Evolutionary conservation across 331 rosid genomes (phyloP).

Genomic region (Malus hybrid): DNA sequence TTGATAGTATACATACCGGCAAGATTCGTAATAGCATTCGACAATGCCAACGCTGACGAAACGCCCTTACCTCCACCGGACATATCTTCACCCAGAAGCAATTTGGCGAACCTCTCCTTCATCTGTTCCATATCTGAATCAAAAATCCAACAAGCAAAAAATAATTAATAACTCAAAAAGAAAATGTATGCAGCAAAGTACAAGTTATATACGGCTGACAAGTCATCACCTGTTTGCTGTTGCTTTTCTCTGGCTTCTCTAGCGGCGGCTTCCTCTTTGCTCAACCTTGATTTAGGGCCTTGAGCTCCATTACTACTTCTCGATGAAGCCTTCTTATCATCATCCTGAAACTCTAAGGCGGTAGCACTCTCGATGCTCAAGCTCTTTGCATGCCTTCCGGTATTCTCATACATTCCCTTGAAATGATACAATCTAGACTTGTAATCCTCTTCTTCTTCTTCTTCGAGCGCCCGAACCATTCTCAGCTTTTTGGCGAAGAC

Average conservation of each 20-base stretch:
- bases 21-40: conserved; percentile 94
- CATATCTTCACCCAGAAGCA: conserved; percentile 96
- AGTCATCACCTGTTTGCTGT: conserved; percentile 2
- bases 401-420: conserved; percentile 41
- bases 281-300: conserved; percentile 20
- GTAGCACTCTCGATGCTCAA: conserved; percentile 50
- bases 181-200: background rate
- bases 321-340: conserved; percentile 21
- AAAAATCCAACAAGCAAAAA: conserved; percentile 18
- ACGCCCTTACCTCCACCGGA: conserved; percentile 99
- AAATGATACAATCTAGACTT: conserved; percentile 49
- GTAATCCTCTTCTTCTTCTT: conserved; percentile 50
- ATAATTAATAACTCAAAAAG: background rate
- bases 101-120: conserved; percentile 88
- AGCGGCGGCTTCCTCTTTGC: conserved; percentile 41
- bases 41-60: conserved; percentile 93
- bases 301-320: conserved; percentile 36
- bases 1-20: conserved; percentile 46
- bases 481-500: conserved; percentile 18
- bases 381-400: conserved; percentile 59
- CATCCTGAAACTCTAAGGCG: conserved; percentile 13
- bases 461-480: conserved; percentile 54
- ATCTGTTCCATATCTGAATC: conserved; percentile 84
- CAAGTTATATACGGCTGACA: background rate
- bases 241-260: conserved; percentile 50